phyloP scores from a whole-genome alignment of 73 alveolate genomes.

The Paramecium octaurelia region DNA sequence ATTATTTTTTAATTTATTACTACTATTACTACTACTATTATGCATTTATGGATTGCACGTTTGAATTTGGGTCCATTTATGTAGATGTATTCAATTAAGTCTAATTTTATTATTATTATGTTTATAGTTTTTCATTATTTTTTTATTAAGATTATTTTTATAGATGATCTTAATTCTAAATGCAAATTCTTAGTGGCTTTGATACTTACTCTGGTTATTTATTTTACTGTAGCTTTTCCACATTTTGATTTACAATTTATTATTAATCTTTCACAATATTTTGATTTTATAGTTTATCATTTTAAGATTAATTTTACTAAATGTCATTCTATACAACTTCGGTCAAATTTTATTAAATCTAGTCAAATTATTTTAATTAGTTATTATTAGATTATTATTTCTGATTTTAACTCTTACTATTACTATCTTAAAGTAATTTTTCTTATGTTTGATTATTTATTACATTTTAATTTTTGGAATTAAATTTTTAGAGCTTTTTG shows the following conservation, averaged over 20 bases:
- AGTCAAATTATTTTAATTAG: background rate
- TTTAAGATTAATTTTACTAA: background rate
- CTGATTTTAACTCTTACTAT: background rate
- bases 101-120: background rate
- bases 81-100: background rate
- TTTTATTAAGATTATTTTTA: background rate
- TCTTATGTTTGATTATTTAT: background rate
- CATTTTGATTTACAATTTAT: background rate
- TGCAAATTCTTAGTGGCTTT: background rate
- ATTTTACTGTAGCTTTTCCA: background rate
- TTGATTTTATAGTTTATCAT: background rate
- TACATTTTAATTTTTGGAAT: background rate
- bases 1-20: background rate
- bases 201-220: background rate
- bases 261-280: background rate
- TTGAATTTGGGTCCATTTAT: background rate
- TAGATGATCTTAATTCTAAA: background rate
- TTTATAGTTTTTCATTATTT: background rate
- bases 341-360: background rate
- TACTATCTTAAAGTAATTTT: background rate
- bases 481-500: background rate
- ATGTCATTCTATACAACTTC: background rate
- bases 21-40: background rate
- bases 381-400: background rate
- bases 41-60: background rate